Evolutionary conservation across 2,329 filamentous ascomycete species (phyloP).

Genomic region (Claviceps pusilla): DNA sequence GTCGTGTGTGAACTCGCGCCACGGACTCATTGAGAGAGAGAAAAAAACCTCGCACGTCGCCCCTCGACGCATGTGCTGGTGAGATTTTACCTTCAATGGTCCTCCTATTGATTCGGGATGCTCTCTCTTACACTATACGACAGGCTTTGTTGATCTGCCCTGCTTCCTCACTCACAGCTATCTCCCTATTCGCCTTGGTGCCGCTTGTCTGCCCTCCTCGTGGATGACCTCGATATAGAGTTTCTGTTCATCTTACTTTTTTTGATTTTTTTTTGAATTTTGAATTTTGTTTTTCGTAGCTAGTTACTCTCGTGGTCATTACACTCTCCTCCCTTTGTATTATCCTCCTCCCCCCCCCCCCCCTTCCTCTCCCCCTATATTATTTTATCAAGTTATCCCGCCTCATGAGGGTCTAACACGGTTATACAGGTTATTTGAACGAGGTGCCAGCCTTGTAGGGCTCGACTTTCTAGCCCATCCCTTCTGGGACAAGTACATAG

Average conservation of each 20-base stretch:
- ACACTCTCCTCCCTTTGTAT: conserved; percentile 33
- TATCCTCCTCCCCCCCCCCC: conserved; percentile 27
- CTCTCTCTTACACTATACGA: conserved; percentile 51
- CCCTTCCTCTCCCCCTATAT: neutral
- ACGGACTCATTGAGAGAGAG: conserved; percentile 11
- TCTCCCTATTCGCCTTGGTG: conserved; percentile 17
- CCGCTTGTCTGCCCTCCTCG: conserved; percentile 15
- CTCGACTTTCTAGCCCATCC: conserved; percentile 88
- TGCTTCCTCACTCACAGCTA: conserved; percentile 23
- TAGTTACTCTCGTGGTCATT: conserved; percentile 36
- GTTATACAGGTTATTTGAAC: conserved; percentile 72
- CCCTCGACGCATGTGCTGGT: conserved; percentile 38
- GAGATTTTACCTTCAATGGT: conserved; percentile 55
- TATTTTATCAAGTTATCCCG: neutral
- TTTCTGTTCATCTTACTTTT: conserved; percentile 22
- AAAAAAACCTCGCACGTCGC: conserved; percentile 20
- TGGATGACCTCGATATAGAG: conserved; percentile 12
- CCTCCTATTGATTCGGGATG: conserved; percentile 37
- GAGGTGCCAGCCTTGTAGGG: conserved; percentile 69
- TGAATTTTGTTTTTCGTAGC: conserved; percentile 9
- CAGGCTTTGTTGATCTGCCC: conserved; percentile 40
- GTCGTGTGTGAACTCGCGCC: conserved; percentile 22
- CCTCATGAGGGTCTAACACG: conserved; percentile 13
- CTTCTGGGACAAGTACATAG: conserved; percentile 98
- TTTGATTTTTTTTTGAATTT: conserved; percentile 29